A percentile compares a stretch with the other conserved stretches of the same genome.
phyloP scores from a whole-genome alignment of 2,329 filamentous ascomycete genomes.

The Penicillium sp. region DNA sequence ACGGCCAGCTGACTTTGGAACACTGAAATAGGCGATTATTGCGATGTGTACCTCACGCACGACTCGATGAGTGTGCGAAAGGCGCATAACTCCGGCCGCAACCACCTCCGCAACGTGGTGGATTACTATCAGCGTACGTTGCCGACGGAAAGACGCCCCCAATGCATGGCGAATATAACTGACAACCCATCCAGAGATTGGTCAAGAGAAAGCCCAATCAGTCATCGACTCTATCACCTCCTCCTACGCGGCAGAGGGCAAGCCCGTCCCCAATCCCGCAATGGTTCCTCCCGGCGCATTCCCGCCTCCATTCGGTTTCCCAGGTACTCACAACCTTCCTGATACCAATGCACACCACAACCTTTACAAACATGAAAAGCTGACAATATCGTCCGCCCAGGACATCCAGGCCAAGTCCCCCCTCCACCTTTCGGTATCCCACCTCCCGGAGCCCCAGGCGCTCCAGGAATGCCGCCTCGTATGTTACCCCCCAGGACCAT shows the following conservation, averaged over 20 bases:
- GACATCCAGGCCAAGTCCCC: conserved; percentile 45
- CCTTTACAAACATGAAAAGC: neutral
- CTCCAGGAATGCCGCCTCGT: conserved; percentile 55
- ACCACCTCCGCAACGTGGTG: conserved; percentile 95
- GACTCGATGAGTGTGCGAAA: conserved; percentile 99
- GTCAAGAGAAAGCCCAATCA: conserved; percentile 95
- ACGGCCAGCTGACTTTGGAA: conserved; percentile 11
- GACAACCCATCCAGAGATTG: conserved; percentile 70
- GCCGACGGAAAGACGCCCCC: neutral
- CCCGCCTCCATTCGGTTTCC: conserved; percentile 64
- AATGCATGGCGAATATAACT: neutral
- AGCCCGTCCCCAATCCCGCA: conserved; percentile 83
- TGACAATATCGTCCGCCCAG: conserved; percentile 17
- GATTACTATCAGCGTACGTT: conserved; percentile 93
- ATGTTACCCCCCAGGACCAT: conserved; percentile 39
- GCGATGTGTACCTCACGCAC: conserved; percentile 99
- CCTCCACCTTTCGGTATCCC: conserved; percentile 63
- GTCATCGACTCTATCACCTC: conserved; percentile 98
- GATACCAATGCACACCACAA: conserved; percentile 1
- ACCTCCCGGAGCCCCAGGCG: conserved; percentile 43
- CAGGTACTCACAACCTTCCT: conserved; percentile 48
- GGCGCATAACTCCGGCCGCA: conserved; percentile 94
- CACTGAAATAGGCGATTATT: conserved; percentile 73
- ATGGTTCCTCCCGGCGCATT: conserved; percentile 61
- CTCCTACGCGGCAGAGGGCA: conserved; percentile 92